These are phyloP conservation scores for Hymenoscyphus linearis DNA, from an alignment of 2,329 filamentous ascomycete species.

Conservation along the genomic window DNA sequence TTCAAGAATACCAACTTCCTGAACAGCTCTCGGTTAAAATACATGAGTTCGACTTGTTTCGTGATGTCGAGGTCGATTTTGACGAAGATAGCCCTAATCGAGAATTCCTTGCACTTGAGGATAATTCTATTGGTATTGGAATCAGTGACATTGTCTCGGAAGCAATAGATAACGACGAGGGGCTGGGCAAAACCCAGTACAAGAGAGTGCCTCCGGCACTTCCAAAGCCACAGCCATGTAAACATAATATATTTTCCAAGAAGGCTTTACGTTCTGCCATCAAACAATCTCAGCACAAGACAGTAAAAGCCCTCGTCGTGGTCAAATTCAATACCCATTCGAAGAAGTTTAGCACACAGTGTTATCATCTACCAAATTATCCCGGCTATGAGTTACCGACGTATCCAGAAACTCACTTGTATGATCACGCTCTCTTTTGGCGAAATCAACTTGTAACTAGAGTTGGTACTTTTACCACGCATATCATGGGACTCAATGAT, in stretches of 20 bases:
- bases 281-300: not conserved
- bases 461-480: not conserved
- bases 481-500: not conserved
- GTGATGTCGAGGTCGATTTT: not conserved
- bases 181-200: not conserved
- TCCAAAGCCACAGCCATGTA: not conserved
- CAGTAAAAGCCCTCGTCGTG: not conserved
- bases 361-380: conserved; percentile 6
- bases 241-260: not conserved
- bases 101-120: conserved; percentile 1
- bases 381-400: not conserved
- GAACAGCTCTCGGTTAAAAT: not conserved
- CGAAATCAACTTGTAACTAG: not conserved
- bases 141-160: not conserved
- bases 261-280: not conserved
- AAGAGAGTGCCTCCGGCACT: not conserved
- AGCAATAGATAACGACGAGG: not conserved
- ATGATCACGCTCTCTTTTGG: not conserved
- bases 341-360: conserved; percentile 5
- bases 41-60: not conserved
- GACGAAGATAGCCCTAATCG: not conserved
- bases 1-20: conserved; percentile 2
- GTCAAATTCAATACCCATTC: conserved; percentile 13
- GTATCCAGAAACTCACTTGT: not conserved
- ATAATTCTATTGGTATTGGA: not conserved